Percentiles rank a stretch among this genome's conserved stretches.
Evolutionary conservation across 495 filamentous ascomycete genomes (phyloP).

Genomic region (Penicillium cosmopolitanum): DNA sequence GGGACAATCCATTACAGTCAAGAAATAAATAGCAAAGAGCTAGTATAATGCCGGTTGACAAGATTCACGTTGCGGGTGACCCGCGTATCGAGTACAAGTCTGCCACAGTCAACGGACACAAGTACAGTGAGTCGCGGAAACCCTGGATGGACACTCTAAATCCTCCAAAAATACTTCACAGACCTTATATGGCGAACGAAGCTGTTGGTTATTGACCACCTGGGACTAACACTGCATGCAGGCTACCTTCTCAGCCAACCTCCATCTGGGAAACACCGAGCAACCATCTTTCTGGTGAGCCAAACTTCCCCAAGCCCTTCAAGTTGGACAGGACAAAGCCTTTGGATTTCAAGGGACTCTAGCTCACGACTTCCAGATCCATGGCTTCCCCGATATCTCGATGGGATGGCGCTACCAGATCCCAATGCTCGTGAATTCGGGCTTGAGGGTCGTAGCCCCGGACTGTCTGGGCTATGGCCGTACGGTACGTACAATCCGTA

Average conservation of each 20-base stretch:
- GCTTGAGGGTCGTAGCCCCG: slow-evolving; percentile 73
- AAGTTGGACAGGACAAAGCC: too few relatives aligned
- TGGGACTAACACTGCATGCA: slow-evolving; percentile 18
- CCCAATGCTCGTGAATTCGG: slow-evolving; percentile 68
- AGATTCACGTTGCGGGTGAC: slow-evolving; percentile 64
- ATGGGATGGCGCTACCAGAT: slow-evolving; percentile 85
- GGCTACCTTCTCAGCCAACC: slow-evolving; percentile 71
- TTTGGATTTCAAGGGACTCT: slow-evolving; percentile 3
- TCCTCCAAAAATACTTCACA: background rate
- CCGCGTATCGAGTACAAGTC: slow-evolving; percentile 63
- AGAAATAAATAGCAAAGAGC: too few relatives aligned
- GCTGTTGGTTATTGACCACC: too few relatives aligned
- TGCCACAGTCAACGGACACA: slow-evolving; percentile 62
- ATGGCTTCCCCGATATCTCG: slow-evolving; percentile 70
- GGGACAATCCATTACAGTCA: too few relatives aligned
- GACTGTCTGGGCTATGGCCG: slow-evolving; percentile 83
- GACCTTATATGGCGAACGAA: background rate
- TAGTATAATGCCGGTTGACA: slow-evolving; percentile 54
- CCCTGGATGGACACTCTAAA: background rate
- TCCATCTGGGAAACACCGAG: slow-evolving; percentile 49
- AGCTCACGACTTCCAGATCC: slow-evolving; percentile 45
- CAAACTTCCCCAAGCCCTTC: background rate
- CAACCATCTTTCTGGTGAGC: slow-evolving; percentile 68
- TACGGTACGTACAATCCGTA: slow-evolving; percentile 52
- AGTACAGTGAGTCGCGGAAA: slow-evolving; percentile 53